These are phyloP conservation scores for Fusarium sp. DNA, from an alignment of 2,329 filamentous ascomycete genomes.

Conservation along the genomic window DNA sequence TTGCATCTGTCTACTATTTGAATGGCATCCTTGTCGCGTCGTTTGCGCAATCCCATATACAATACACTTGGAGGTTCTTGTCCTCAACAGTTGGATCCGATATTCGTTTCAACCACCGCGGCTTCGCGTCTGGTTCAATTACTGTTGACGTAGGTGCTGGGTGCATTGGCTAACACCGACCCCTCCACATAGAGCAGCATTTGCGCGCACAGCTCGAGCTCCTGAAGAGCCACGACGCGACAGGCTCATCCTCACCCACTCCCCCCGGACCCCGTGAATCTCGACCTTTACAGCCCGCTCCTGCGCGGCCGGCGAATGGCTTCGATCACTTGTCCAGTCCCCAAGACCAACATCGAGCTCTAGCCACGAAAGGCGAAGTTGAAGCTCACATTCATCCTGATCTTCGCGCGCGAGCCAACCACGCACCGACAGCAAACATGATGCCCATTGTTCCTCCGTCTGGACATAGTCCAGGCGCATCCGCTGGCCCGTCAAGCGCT, in stretches of 20 bases:
- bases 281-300: constrained; percentile 42
- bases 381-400: constrained; percentile 60
- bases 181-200: constrained; percentile 49
- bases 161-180: constrained; percentile 37
- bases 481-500: constrained; percentile 39
- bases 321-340: constrained; percentile 52
- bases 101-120: constrained; percentile 13
- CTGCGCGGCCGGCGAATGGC: constrained; percentile 53
- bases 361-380: constrained; percentile 48
- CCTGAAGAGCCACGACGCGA: constrained; percentile 51
- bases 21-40: constrained; percentile 38
- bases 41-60: constrained; percentile 25
- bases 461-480: constrained; percentile 44
- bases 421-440: constrained; percentile 47
- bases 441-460: constrained; percentile 49
- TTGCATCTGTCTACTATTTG: constrained; percentile 23
- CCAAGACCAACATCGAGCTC: constrained; percentile 47
- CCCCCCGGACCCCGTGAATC: constrained; percentile 42
- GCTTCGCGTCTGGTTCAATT: constrained; percentile 24
- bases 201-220: constrained; percentile 56
- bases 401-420: constrained; percentile 48
- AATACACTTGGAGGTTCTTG: constrained; percentile 17
- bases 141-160: constrained; percentile 22
- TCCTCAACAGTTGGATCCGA: constrained; percentile 10
- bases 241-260: constrained; percentile 43